Evolutionary conservation across 352 stramenopile species (phyloP), one percentile per base, ranked within the genome.

Genomic region (Globisporangium okanoganense): DNA sequence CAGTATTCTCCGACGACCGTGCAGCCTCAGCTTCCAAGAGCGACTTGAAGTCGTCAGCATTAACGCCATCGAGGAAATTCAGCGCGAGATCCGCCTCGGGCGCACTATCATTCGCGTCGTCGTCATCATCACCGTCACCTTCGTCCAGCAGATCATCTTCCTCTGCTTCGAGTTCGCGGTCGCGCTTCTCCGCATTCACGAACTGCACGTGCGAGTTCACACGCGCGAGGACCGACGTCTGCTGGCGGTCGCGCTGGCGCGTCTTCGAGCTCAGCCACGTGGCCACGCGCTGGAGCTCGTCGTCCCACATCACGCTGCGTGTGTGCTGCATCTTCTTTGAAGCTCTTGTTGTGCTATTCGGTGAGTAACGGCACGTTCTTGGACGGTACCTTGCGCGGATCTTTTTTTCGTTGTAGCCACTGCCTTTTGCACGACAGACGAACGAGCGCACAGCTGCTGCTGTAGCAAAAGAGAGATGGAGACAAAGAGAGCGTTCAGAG

Each of bases 1-100:
- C 24, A 18, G 38, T 40, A 22, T 48, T 35, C 3, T 33, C 49
- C 3, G 27, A 45, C 0, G 29, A 43, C 18, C 61, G 58, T 12
- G 61, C 61, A 9, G 66, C 74, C 49, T 81, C 75, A 1, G 67
- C 69, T 38, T 78, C 69, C 38, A 89, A 55, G 51, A 92, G 44
- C 56, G 68, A 62, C 24, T 62, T 74, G 61, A 92, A 81, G 58
- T 90, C 82, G 7, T 78, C 58, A 22, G 63, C 65, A 45, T 87
- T 61, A 22, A 92, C 67, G 44, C 76, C 75, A 2, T 52, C 62
- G 36, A 92, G 58, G 52, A 92, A 92, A 29, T 82, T 76, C 5
- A 92, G 68, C 58, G 64, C 66, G 29, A 79, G 48, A 13, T 74
- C 64, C 14, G 53, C 20, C 16, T 40, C 58, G 20, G 33, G 18